Conservation (phyloP, 106 monocot species). For the Acorus calamus region DNA sequence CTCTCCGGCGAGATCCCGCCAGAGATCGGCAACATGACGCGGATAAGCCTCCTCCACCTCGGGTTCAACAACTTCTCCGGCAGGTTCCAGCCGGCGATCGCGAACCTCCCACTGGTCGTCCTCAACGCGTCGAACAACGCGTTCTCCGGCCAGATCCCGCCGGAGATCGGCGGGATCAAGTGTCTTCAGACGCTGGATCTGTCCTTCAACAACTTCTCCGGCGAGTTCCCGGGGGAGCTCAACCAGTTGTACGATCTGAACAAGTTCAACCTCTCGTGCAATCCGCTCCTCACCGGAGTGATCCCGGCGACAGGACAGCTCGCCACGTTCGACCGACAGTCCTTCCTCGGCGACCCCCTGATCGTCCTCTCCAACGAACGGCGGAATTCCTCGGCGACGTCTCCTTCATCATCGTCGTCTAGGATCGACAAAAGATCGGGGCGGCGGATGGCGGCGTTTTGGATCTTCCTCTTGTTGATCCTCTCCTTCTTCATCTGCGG, state of each 20-base stretch:
- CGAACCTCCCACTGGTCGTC: conserved; percentile 29
- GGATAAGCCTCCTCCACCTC: conserved; percentile 50
- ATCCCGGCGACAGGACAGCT: conserved; percentile 46
- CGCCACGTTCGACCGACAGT: conserved; percentile 41
- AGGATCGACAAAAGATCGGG: neutral
- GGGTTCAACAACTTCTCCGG: conserved; percentile 42
- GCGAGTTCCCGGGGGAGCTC: conserved; percentile 38
- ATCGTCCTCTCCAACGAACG: conserved; percentile 10
- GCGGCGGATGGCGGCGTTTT: conserved; percentile 17
- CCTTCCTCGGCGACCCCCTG: conserved; percentile 68
- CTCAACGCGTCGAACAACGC: conserved; percentile 52
- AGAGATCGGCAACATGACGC: conserved; percentile 38
- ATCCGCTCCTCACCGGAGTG: conserved; percentile 40
- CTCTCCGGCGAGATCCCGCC: conserved; percentile 56
- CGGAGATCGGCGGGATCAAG: conserved; percentile 29
- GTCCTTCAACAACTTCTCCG: conserved; percentile 30
- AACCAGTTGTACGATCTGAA: conserved; percentile 30
- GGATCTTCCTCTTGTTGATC: conserved; percentile 30
- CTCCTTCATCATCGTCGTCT: too few relatives aligned
- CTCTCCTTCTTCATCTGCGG: conserved; percentile 18
- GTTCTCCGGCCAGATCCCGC: conserved; percentile 53
- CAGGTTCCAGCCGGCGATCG: conserved; percentile 28
- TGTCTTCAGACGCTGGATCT: conserved; percentile 54
- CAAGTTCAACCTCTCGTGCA: conserved; percentile 73
- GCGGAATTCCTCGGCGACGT: too few relatives aligned